Evolutionary conservation across 768 basidiomycete species (phyloP), one percentile per base, ranked within the genome.

Genomic region (Mycena haematopus): DNA sequence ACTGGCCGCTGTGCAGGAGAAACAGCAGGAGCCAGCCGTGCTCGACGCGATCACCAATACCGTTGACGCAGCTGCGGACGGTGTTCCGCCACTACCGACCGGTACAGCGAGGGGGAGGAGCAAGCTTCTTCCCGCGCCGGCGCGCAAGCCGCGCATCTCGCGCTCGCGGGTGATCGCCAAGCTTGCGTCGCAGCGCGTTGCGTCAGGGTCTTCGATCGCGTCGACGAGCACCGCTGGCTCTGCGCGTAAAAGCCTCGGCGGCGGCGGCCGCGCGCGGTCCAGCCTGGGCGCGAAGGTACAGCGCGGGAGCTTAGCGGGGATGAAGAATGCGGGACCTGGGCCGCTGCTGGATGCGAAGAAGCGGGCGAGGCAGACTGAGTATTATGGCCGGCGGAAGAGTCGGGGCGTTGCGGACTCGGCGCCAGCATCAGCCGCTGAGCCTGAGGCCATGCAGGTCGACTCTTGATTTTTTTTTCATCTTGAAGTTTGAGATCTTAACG

Each of bases 161-260:
- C 84, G 92, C 40, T 91, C 90, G 27, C 89, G 87, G 63, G 90
- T 93, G 42, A 91, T 93, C 47, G 89, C 91, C 0, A 85, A 82
- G 67, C 77, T 93, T 36, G 89, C 88, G 1, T 89, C 89, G 15
- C 89, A 93, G 73, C 85, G 92, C 7, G 84, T 82, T 15, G 83
- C 84, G 2, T 73, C 72, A 11, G 74, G 70, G 60, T 67, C 75
- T 8, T 52, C 73, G 27, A 60, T 72, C 50, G 71, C 70, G 10
- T 69, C 65, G 10, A 58, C 62, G 17, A 24, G 36, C 1, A 42
- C 47, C 10, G 67, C 57, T 45, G 63, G 35, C 44, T 65, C 55
- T 10, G 56, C 60, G 35, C 67, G 67, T 56, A 47, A 74, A 70
- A 62, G 73, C 42, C 58, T 77, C 21, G 67, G 65, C 45, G 70